Conservation (phyloP, 2,329 filamentous ascomycete species). For the Microascus cirrosus region DNA sequence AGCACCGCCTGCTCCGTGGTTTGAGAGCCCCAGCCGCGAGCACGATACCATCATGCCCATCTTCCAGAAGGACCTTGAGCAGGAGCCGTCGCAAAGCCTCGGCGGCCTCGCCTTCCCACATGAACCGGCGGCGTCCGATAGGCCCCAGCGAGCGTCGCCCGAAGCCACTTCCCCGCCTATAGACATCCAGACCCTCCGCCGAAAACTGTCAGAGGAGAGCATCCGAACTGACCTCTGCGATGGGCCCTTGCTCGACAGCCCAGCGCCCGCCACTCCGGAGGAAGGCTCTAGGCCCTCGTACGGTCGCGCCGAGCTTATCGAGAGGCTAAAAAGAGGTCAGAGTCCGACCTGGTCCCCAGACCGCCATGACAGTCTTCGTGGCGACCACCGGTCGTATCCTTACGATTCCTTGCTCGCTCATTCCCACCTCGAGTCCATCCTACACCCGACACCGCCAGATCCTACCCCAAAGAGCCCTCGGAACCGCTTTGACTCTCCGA, state of each 20-base stretch:
- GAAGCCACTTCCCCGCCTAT: constrained; percentile 10
- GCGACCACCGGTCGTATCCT: neutral
- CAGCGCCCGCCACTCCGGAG: constrained; percentile 12
- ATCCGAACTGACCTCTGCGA: constrained; percentile 51
- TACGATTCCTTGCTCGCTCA: neutral
- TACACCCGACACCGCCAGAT: constrained; percentile 12
- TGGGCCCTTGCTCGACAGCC: constrained; percentile 37
- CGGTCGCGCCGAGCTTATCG: constrained; percentile 70
- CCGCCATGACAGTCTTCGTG: constrained; percentile 39
- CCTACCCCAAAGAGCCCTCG: neutral
- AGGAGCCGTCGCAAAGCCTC: constrained; percentile 9
- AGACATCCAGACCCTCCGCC: constrained; percentile 8
- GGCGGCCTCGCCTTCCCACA: neutral
- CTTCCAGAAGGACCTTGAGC: constrained; percentile 40
- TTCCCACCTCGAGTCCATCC: constrained; percentile 22
- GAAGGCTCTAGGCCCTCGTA: constrained; percentile 21
- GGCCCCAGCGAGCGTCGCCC: constrained; percentile 6
- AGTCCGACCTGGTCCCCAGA: constrained; percentile 63
- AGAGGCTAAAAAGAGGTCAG: constrained; percentile 69
- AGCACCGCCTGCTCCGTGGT: constrained; percentile 20
- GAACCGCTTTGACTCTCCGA: neutral
- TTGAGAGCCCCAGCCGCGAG: constrained; percentile 12
- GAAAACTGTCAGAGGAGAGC: constrained; percentile 44
- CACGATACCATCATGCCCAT: constrained; percentile 37
- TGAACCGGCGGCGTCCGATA: constrained; percentile 1